These are phyloP conservation scores for Lipomyces anomalus DNA, from an alignment of 805 yeast species.

Conservation along the genomic window DNA sequence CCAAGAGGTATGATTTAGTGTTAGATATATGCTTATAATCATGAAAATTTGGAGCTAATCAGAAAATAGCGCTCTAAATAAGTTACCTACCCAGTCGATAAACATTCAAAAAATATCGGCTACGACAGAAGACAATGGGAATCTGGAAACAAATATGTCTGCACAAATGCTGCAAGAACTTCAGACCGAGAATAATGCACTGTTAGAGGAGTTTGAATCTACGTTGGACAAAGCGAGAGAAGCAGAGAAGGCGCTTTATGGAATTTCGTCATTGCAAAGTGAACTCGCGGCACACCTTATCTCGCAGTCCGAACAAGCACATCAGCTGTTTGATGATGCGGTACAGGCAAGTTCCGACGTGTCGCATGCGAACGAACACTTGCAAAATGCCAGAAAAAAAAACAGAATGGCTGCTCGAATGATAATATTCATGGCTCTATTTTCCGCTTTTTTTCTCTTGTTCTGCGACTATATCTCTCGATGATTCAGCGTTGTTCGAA, in stretches of 20 bases:
- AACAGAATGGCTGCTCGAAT: constrained; percentile 57
- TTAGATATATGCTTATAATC: background rate
- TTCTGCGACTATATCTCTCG: constrained; percentile 29
- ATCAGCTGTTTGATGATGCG: constrained; percentile 58
- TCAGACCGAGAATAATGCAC: constrained; percentile 33
- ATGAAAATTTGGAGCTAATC: too few relatives aligned
- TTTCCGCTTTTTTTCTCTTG: constrained; percentile 52
- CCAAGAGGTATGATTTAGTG: constrained; percentile 16
- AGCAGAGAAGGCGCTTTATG: constrained; percentile 42
- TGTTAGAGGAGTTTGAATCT: constrained; percentile 35
- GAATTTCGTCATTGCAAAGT: constrained; percentile 67
- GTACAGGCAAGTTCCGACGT: constrained; percentile 62
- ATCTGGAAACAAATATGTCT: too few relatives aligned
- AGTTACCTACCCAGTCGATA: too few relatives aligned
- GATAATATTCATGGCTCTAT: constrained; percentile 50
- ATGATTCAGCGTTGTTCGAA: too few relatives aligned
- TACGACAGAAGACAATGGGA: too few relatives aligned
- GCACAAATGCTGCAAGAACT: constrained; percentile 29
- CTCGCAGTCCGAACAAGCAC: constrained; percentile 65
- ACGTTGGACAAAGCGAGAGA: constrained; percentile 35
- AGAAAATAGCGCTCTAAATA: background rate
- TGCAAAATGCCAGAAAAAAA: constrained; percentile 60
- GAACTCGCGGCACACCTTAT: constrained; percentile 69
- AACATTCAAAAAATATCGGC: too few relatives aligned
- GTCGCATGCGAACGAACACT: constrained; percentile 61